Evolutionary conservation across 106 monocot species (phyloP).

Genomic region (Dendrobium huoshanense): DNA sequence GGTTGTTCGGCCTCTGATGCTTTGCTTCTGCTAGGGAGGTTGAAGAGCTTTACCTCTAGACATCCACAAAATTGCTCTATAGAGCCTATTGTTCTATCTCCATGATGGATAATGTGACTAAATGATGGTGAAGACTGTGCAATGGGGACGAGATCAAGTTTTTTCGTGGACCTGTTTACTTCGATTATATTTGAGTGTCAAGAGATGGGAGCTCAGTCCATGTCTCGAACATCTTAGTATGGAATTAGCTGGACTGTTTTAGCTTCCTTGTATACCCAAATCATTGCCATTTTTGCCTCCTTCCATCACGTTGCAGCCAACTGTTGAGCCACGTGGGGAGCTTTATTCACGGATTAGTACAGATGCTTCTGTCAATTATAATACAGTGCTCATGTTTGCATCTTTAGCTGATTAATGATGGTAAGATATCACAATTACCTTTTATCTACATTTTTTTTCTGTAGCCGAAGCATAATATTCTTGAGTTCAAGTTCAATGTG

Average conservation of each 20-base stretch:
- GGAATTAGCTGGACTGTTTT: not conserved
- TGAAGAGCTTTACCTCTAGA: constrained; percentile 24
- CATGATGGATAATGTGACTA: constrained; percentile 15
- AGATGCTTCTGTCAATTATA: not conserved
- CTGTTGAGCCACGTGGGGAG: not conserved
- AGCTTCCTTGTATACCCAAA: not conserved
- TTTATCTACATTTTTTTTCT: not conserved
- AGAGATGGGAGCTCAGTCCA: not conserved
- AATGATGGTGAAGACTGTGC: not conserved
- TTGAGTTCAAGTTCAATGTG: not conserved
- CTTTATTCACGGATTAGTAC: not conserved
- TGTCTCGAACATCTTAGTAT: not conserved
- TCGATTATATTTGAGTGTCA: not conserved
- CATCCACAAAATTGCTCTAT: not conserved
- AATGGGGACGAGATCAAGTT: not conserved
- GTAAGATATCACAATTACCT: not conserved
- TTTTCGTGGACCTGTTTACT: not conserved
- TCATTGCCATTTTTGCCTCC: not conserved
- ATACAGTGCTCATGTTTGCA: not conserved
- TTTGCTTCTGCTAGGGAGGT: constrained; percentile 54
- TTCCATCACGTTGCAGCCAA: not conserved
- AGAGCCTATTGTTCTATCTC: constrained; percentile 24
- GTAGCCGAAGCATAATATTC: not conserved
- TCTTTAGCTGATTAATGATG: not conserved
- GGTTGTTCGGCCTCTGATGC: constrained; percentile 53